Base-by-base conservation (phyloP, 1,284 basidiomycete species). In the Ustilago loliicola region DNA sequence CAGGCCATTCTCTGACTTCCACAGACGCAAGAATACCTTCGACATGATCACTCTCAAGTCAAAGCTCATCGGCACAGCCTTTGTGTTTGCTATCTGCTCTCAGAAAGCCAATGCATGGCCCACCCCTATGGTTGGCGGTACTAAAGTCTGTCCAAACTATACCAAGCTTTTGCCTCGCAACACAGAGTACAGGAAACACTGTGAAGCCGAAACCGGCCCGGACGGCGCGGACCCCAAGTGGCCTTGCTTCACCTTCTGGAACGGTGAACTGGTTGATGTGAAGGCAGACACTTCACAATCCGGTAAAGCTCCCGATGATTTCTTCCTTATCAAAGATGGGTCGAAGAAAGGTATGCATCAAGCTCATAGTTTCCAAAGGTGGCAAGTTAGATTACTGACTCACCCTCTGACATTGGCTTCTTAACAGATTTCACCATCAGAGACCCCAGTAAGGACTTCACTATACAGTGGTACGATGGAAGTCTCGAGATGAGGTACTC, bases 191-290 rank as follows among this genome's bases (percentile, higher is more conserved):
- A 13, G 45, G 7, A 11, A 50, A 3, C 64, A 63, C 32, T 72
- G 69, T 27, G 69, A 66, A 40, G 42, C 34, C 5, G 69, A 63
- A 2, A 6, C 62, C 2, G 62, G 61, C 3, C 21, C 21, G 0
- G 23, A 19, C 0, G 63, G 55, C 0, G 15, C 38, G 1, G 63
- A 66, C 15, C 60, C 55, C 13, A 58, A 56, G 3, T 66, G 63
- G 60, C 69, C 69, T 17, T 72, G 69, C 36, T 66, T 66, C 36
- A 45, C 56, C 6, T 42, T 66, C 32, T 72, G 64, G 63, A 19
- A 10, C 23, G 23, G 11, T 2, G 25, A 45, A n/a, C 27, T 66
- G 47, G 7, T 0, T 1, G 11, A 15, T 11, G 40, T 45, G 30
- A 29, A 30, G 1, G 63, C 54, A 27, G 23, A n/a, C 0, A 11